Evolutionary conservation across 495 filamentous ascomycete species (phyloP).

Genomic region (Neurospora tetraspora): DNA sequence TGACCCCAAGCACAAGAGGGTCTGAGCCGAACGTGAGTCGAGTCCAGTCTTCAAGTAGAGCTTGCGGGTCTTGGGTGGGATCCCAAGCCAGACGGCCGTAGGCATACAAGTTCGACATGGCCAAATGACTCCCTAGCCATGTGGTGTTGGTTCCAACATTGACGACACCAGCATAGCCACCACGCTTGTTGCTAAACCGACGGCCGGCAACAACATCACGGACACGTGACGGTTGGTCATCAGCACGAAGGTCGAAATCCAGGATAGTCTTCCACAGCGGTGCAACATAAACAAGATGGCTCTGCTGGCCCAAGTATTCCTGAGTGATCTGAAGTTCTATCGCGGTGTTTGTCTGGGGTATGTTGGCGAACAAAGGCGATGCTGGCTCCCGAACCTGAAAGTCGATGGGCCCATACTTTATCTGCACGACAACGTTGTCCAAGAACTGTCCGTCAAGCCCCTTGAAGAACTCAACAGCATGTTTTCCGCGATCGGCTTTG

Average conservation of each 20-base stretch:
- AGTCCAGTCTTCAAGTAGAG: conserved; percentile 54
- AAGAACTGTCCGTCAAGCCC: conserved; percentile 55
- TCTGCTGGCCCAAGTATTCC: conserved; percentile 65
- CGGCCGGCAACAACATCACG: conserved; percentile 51
- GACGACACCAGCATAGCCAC: conserved; percentile 57
- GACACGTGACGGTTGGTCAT: conserved; percentile 38
- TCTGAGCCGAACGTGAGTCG: conserved; percentile 53
- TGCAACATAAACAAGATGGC: conserved; percentile 55
- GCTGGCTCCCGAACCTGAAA: conserved; percentile 65
- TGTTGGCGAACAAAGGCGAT: conserved; percentile 59
- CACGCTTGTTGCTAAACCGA: conserved; percentile 46
- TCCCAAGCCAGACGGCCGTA: conserved; percentile 60
- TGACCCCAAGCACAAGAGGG: conserved; percentile 41
- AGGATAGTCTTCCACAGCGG: conserved; percentile 59
- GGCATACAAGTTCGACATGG: conserved; percentile 66
- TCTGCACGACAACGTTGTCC: conserved; percentile 61
- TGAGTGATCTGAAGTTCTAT: conserved; percentile 60
- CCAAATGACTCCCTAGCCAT: conserved; percentile 58
- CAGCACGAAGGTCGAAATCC: conserved; percentile 55
- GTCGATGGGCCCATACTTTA: conserved; percentile 68
- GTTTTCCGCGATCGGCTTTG: conserved; percentile 60
- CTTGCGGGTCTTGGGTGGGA: conserved; percentile 33
- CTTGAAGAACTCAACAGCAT: conserved; percentile 58
- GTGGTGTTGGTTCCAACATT: conserved; percentile 58
- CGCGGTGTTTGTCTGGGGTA: conserved; percentile 45